A percentile compares a stretch with the other conserved stretches of the same genome.
These are phyloP conservation scores for Fusarium compactum DNA, from an alignment of 2,329 filamentous ascomycete species.

Conservation along the genomic window DNA sequence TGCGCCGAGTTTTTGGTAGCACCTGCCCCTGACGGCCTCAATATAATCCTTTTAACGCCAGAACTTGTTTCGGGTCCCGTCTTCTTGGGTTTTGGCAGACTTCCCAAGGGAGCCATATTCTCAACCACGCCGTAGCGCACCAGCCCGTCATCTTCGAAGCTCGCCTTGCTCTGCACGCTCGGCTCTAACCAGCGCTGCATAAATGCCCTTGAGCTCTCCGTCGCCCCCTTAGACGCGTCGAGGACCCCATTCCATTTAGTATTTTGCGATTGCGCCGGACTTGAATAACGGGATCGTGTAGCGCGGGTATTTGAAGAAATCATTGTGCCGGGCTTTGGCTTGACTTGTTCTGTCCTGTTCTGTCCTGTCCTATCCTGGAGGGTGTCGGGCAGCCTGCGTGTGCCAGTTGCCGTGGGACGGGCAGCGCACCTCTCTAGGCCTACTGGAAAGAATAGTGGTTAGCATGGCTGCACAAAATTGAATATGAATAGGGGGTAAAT, in stretches of 20 bases:
- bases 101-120: constrained; percentile 85
- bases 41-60: constrained; percentile 59
- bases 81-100: constrained; percentile 71
- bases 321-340: constrained; percentile 45
- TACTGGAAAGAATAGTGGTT: constrained; percentile 32
- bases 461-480: constrained; percentile 20
- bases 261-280: constrained; percentile 58
- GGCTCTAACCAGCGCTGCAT: constrained; percentile 72
- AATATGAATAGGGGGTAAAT: constrained; percentile 9
- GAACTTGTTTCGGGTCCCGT: constrained; percentile 46
- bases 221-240: constrained; percentile 54
- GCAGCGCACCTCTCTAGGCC: constrained; percentile 51
- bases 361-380: constrained; percentile 3
- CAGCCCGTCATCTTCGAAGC: constrained; percentile 83
- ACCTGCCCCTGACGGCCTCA: constrained; percentile 55
- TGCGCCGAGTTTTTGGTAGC: constrained; percentile 46
- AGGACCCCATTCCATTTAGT: constrained; percentile 49
- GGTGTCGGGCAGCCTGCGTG: constrained; percentile 16
- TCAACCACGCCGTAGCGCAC: constrained; percentile 81
- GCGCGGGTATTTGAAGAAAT: constrained; percentile 61
- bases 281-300: constrained; percentile 69
- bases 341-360: constrained; percentile 12
- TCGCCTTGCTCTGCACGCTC: constrained; percentile 70
- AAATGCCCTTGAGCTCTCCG: constrained; percentile 59
- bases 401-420: constrained; percentile 45